A percentile compares a stretch with the other conserved stretches of the same genome.
These are phyloP conservation scores for Solanum sitiens DNA, from an alignment of 257 asterid genomes.

Conservation along the genomic window DNA sequence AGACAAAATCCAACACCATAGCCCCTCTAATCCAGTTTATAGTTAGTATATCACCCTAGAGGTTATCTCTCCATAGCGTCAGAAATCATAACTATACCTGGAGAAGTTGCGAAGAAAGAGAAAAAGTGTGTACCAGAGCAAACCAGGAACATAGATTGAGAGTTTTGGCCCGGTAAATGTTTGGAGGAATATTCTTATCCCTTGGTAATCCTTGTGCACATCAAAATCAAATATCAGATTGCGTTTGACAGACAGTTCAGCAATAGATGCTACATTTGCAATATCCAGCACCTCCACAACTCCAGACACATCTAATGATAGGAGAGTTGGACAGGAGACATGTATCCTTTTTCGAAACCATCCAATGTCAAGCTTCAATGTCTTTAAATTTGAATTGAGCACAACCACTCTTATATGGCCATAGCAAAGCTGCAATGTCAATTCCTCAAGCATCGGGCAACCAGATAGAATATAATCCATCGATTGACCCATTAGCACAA, in stretches of 20 bases:
- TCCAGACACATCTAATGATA: constrained; percentile 4
- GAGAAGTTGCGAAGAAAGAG: neutral
- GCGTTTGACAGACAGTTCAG: neutral
- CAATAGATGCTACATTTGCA: constrained; percentile 1
- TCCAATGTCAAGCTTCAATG: constrained; percentile 1
- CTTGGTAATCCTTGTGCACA: neutral
- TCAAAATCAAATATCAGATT: neutral
- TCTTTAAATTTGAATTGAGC: constrained; percentile 8
- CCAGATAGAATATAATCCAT: constrained; percentile 6
- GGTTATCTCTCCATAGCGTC: neutral
- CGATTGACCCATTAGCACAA: neutral
- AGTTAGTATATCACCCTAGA: neutral
- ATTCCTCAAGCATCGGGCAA: constrained; percentile 14
- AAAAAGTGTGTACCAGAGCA: neutral
- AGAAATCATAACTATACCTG: neutral
- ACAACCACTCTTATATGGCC: neutral
- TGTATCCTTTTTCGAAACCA: neutral
- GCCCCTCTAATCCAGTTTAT: neutral
- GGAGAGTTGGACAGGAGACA: constrained; percentile 2
- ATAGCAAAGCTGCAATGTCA: constrained; percentile 8
- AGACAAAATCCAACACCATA: neutral
- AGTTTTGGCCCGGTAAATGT: neutral
- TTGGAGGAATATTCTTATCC: neutral
- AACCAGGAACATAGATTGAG: neutral
- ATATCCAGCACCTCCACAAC: neutral